phyloP scores from a whole-genome alignment of 23 red algal species.

The Gracilaria caudata region DNA sequence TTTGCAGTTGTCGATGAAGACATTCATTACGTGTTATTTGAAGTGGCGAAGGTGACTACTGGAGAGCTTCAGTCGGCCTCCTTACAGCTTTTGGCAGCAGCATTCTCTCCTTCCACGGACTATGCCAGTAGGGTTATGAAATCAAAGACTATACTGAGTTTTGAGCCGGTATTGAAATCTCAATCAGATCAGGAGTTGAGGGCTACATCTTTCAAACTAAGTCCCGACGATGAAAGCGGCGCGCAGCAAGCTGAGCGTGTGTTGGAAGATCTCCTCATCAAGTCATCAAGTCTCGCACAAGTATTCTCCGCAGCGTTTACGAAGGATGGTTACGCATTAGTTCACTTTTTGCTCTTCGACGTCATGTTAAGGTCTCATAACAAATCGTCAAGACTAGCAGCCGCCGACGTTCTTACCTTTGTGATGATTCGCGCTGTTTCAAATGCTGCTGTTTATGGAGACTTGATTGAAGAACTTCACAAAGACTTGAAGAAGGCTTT shows the following conservation, averaged over 20 bases:
- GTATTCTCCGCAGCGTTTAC: constrained; percentile 8
- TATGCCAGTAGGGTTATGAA: constrained; percentile 45
- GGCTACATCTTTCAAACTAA: not conserved
- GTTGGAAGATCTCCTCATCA: constrained; percentile 3
- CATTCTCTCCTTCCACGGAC: constrained; percentile 30
- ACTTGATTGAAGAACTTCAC: constrained; percentile 26
- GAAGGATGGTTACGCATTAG: not conserved
- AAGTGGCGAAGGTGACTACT: constrained; percentile 2
- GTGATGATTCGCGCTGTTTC: constrained; percentile 19
- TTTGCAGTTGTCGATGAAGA: constrained; percentile 1
- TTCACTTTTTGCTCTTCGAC: constrained; percentile 48
- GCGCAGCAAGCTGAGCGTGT: not conserved
- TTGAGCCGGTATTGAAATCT: constrained; percentile 1
- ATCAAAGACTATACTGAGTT: not conserved
- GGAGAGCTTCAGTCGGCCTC: constrained; percentile 38
- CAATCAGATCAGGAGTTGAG: constrained; percentile 7
- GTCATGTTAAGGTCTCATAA: constrained; percentile 59
- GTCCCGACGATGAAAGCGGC: not conserved
- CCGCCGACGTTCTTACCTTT: constrained; percentile 46
- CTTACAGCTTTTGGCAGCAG: constrained; percentile 43
- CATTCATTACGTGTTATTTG: constrained; percentile 1
- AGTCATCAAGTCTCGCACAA: not conserved
- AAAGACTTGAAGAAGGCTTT: constrained; percentile 29
- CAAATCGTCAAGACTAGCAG: constrained; percentile 23
- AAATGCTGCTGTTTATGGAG: not conserved